A percentile compares a stretch with the other conserved stretches of the same genome.
Evolutionary conservation across 768 basidiomycete genomes (phyloP).

Genomic region (Termitomyces sp.): DNA sequence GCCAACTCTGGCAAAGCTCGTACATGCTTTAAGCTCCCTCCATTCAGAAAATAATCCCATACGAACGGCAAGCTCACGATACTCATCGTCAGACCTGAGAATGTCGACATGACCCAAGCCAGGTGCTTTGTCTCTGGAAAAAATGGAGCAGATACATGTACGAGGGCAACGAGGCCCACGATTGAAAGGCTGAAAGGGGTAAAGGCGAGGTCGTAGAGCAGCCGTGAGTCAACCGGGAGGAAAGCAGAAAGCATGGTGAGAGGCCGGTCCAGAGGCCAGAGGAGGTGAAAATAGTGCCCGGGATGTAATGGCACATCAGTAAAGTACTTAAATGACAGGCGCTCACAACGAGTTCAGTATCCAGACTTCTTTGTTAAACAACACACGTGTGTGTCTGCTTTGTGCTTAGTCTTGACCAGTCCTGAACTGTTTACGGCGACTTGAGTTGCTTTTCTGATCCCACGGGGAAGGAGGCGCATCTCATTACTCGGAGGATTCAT

Average conservation of each 20-base stretch:
- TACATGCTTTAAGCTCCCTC: constrained; percentile 4
- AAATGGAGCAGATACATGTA: neutral
- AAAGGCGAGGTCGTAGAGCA: neutral
- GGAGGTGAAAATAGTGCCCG: neutral
- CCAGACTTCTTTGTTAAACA: neutral
- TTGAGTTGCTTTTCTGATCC: neutral
- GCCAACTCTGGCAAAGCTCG: neutral
- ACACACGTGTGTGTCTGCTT: constrained; percentile 3
- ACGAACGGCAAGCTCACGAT: constrained; percentile 3
- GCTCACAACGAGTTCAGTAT: neutral
- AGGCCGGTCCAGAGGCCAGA: neutral
- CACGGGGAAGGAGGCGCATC: too few relatives aligned
- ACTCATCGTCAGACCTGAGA: constrained; percentile 1
- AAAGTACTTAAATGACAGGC: neutral
- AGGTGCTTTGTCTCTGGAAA: neutral
- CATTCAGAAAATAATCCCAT: neutral
- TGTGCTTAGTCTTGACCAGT: neutral
- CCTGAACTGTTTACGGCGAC: neutral
- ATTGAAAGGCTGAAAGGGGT: neutral
- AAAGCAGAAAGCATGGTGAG: neutral
- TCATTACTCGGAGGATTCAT: neutral
- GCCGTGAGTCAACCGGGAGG: neutral
- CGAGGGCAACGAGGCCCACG: neutral
- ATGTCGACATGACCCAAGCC: constrained; percentile 18
- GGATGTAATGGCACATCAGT: neutral